Conservation (phyloP, 139 green algal species). For the Penium margaritaceum region DNA sequence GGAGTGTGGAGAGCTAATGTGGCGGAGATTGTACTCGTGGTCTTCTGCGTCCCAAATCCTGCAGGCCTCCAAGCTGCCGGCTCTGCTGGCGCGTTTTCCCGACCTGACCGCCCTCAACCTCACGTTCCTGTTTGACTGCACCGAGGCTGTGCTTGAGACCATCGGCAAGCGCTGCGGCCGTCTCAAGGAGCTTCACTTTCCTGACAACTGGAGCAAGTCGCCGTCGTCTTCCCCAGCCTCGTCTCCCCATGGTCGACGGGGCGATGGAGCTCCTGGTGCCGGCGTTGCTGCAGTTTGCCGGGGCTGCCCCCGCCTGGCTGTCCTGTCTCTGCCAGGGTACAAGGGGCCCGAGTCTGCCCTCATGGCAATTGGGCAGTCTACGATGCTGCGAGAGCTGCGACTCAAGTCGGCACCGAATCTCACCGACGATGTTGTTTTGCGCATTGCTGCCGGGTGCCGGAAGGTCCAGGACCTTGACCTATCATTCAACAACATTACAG, state of each 20-base stretch:
- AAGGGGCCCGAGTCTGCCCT: conserved; percentile 21
- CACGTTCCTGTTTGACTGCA: conserved; percentile 27
- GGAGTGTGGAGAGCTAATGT: no score
- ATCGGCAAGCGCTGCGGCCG: neutral
- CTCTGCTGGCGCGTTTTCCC: conserved; percentile 7
- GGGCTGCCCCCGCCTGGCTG: conserved; percentile 6
- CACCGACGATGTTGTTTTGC: conserved; percentile 4
- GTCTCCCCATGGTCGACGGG: no score
- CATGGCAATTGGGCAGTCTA: conserved; percentile 9
- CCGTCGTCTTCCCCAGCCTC: no score
- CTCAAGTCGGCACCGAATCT: conserved; percentile 6
- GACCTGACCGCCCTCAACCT: conserved; percentile 10
- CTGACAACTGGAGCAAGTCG: no score
- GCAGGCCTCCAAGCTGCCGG: conserved; percentile 20
- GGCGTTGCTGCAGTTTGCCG: conserved; percentile 13
- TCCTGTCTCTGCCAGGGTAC: conserved; percentile 14
- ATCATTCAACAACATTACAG: conserved; percentile 23
- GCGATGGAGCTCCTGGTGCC: neutral
- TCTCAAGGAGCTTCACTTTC: conserved; percentile 19
- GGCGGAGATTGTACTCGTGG: no score
- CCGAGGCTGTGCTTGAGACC: conserved; percentile 10
- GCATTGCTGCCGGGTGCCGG: conserved; percentile 13
- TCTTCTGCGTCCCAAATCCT: neutral
- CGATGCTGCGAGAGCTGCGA: conserved; percentile 5
- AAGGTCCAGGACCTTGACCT: conserved; percentile 25